Evolutionary conservation across 1,284 basidiomycete species (phyloP).

Genomic region (Trichosporon faecale): DNA sequence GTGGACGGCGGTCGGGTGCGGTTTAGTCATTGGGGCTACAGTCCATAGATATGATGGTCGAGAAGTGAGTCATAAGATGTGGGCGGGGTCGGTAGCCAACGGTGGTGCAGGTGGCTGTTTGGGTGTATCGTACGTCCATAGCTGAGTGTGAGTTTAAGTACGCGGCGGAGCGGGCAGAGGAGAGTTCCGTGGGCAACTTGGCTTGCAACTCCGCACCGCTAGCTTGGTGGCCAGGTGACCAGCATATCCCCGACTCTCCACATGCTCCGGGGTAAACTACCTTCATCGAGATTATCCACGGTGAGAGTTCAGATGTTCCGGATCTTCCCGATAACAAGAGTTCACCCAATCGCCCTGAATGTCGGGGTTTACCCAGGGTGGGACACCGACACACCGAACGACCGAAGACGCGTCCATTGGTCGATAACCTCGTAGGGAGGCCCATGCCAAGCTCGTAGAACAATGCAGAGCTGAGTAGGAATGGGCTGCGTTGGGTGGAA

Average conservation of each 20-base stretch:
- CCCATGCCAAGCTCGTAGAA: background rate
- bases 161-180: background rate
- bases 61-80: constrained; percentile 7
- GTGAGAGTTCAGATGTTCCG: background rate
- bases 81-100: background rate
- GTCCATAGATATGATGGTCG: constrained; percentile 1
- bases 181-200: background rate
- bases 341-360: background rate
- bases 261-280: background rate
- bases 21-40: constrained; percentile 9
- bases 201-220: background rate
- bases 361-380: background rate
- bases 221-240: background rate
- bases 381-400: background rate
- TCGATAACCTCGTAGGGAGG: background rate
- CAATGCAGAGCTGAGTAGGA: background rate
- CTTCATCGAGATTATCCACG: background rate
- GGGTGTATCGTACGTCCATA: background rate
- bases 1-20: background rate
- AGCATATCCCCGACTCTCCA: background rate
- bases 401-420: background rate
- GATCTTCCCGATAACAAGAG: background rate
- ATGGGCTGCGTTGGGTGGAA: background rate
- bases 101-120: background rate
- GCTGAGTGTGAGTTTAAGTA: background rate